Conservation (phyloP, 257 asterid species). For the Anisodus acutangulus region DNA sequence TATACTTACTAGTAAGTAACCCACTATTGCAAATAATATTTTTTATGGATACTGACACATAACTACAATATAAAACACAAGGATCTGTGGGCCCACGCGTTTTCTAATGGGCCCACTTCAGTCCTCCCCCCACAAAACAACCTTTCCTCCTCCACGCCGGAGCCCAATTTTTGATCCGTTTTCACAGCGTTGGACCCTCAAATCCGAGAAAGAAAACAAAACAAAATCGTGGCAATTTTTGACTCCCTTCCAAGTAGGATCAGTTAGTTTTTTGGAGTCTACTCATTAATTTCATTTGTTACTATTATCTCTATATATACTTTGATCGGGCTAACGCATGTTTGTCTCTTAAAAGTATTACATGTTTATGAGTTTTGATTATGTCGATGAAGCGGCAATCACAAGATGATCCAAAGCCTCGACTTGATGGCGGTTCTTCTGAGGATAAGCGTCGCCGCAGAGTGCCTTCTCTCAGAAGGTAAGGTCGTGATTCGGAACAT, state of each 20-base stretch:
- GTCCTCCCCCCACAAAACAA: neutral
- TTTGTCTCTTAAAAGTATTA: conserved; percentile 24
- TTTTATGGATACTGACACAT: neutral
- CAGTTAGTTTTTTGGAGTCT: neutral
- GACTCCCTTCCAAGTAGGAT: conserved; percentile 15
- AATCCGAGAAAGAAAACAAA: neutral
- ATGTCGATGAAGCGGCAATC: conserved; percentile 64
- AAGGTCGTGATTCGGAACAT: neutral
- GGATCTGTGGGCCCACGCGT: conserved; percentile 21
- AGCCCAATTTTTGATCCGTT: neutral
- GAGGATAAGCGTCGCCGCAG: conserved; percentile 66
- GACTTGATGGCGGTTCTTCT: conserved; percentile 47
- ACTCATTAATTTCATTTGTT: neutral
- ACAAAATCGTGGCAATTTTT: neutral
- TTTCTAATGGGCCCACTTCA: conserved; percentile 4
- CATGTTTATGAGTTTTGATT: neutral
- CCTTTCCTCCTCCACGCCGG: neutral
- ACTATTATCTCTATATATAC: too few species aligned
- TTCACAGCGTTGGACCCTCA: neutral
- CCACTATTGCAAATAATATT: neutral
- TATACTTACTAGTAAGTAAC: neutral
- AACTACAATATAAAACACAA: neutral
- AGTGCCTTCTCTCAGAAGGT: conserved; percentile 70
- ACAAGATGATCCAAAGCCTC: conserved; percentile 44
- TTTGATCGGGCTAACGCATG: conserved; percentile 24